Conservation (phyloP, 345 rosid genomes). For the Arabidopsis thaliana region TAIR10.1 NC_003076.8:23803001-23803500, state of each 20-base stretch:
- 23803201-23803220: constrained; percentile 25
- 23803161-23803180: constrained; percentile 38
- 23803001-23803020: constrained; percentile 81
- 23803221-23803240: constrained; percentile 19
- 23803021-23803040: constrained; percentile 53
- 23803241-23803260: not conserved
- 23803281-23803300: constrained; percentile 25
- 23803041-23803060: not conserved
- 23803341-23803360: constrained; percentile 41
- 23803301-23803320: constrained; percentile 58
- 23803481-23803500: not conserved
- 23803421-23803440: not conserved
- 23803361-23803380: constrained; percentile 3
- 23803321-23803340: constrained; percentile 53
- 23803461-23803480: constrained; percentile 40
- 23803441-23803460: not conserved
- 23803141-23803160: constrained; percentile 47
- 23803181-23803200: constrained; percentile 27
- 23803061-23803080: constrained; percentile 35
- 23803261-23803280: constrained; percentile 33
- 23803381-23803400: not conserved
- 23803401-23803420: constrained; percentile 6
- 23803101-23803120: constrained; percentile 50
- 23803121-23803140: constrained; percentile 31
- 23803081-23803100: constrained; percentile 27